Base-by-base conservation (phyloP, 768 basidiomycete genomes). In the Xanthoconium purpureum region DNA sequence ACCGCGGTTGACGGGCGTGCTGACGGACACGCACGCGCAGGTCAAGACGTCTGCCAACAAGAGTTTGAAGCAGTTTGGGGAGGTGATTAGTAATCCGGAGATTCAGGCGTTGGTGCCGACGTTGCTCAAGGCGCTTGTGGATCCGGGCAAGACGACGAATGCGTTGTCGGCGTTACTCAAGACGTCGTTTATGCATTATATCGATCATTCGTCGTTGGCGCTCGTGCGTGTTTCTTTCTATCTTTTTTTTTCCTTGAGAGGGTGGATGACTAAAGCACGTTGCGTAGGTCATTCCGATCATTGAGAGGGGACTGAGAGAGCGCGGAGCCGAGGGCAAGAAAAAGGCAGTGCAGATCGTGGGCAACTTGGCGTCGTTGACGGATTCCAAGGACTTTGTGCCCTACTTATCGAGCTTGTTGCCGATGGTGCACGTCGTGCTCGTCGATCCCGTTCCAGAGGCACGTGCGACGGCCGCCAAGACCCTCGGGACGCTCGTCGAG, bases 401-500 rank as follows among this genome's bases (percentile, higher is more conserved):
- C 0, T 98, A 99, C 69, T 80, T 99, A n/a, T 80, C 85, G 28
- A 83, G 85, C 37, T 81, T 98, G 18, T 75, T 98, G 38, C 97
- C 97, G 0, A 78, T 97, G 71, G 90, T 99, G 0, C 94, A 97
- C 65, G 74, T 84, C 18, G 96, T 98, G 15, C 83, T 99, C 10
- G 88, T 95, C 40, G 97, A 99, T 63, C 97, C 97, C 29, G 97
- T 98, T 2, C 97, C 97, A 3, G 97, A 98, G 72, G 96, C 97
- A 6, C 84, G 97, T 53, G 95, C 94, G 2, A 98, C 96, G 0
- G 97, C 97, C 8, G 95, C 96, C 12, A 98, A 98, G 75, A 89
- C 96, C 0, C 80, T 99, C 14, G 96, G 97, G 10, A 92, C 94
- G 0, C 82, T 99, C n/a, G 92, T 99, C 20, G 96, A 98, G 67